These are phyloP conservation scores for Vaccinium myrtillus DNA, from an alignment of 148 eudicot genomes.

Conservation along the genomic window DNA sequence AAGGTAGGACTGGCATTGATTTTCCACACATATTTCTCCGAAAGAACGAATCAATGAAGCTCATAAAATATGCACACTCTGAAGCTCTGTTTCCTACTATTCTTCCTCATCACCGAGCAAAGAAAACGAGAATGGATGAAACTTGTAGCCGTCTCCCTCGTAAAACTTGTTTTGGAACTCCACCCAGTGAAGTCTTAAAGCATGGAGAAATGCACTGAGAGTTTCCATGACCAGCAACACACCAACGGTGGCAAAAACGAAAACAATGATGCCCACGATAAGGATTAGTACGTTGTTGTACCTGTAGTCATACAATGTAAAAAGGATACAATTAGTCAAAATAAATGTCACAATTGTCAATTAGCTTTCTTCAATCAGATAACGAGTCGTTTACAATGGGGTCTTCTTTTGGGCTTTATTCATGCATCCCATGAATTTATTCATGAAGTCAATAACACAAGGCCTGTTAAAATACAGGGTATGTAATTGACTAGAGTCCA, in stretches of 20 bases:
- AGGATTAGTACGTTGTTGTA: slow-evolving; percentile 67
- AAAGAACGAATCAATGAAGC: slow-evolving; percentile 26
- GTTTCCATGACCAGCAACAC: slow-evolving; percentile 94
- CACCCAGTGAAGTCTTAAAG: slow-evolving; percentile 93
- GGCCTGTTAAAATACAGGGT: not conserved
- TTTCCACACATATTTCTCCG: slow-evolving; percentile 17
- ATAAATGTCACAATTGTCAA: not conserved
- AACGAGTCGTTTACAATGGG: not conserved
- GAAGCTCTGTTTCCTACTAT: not conserved
- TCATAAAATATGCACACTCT: slow-evolving; percentile 8
- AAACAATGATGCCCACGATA: slow-evolving; percentile 60
- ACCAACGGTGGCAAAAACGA: slow-evolving; percentile 83
- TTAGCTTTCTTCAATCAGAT: not conserved
- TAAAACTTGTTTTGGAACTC: slow-evolving; percentile 90
- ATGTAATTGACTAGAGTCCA: not conserved
- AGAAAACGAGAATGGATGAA: slow-evolving; percentile 68
- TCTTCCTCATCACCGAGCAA: slow-evolving; percentile 62
- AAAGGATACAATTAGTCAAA: not conserved
- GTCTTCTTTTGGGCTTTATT: not conserved
- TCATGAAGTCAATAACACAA: not conserved
- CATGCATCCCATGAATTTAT: not conserved
- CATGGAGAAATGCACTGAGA: slow-evolving; percentile 91
- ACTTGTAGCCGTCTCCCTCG: slow-evolving; percentile 90
- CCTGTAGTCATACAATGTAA: slow-evolving; percentile 37
- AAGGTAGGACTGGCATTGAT: not conserved